phyloP scores from a whole-genome alignment of 345 rosid genomes.

The Bruguiera parviflora region DNA sequence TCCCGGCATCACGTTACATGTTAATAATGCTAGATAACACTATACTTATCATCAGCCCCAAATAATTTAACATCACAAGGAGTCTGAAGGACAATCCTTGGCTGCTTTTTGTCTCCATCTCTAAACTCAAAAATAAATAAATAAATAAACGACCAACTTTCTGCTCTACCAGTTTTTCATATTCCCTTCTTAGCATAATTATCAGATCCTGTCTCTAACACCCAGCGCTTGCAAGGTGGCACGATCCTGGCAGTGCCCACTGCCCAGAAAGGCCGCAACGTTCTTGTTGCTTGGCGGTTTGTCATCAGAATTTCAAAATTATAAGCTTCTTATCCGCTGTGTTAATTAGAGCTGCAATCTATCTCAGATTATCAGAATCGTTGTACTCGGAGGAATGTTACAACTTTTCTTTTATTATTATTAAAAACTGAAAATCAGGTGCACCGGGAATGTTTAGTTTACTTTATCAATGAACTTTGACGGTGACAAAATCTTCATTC shows the following conservation, averaged over 20 bases:
- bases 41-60: neutral
- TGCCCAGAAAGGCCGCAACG: no score
- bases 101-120: slow-evolving; percentile 31
- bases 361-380: neutral
- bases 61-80: slow-evolving; percentile 27
- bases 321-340: neutral
- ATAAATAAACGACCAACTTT: neutral
- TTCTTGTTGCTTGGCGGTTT: no score
- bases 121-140: neutral
- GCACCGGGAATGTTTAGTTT: neutral
- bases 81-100: slow-evolving; percentile 28
- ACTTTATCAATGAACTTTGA: no score
- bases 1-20: neutral
- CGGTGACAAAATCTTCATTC: no score
- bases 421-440: slow-evolving; percentile 20
- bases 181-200: slow-evolving; percentile 1
- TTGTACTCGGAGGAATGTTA: slow-evolving; percentile 15
- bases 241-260: no score
- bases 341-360: neutral
- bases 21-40: slow-evolving; percentile 8
- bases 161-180: neutral
- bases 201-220: neutral
- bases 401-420: slow-evolving; percentile 2
- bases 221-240: slow-evolving; percentile 14
- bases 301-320: no score